These are phyloP conservation scores for Backusella psychrophila DNA, from an alignment of 192 early-diverging fungal genomes.

Conservation along the genomic window DNA sequence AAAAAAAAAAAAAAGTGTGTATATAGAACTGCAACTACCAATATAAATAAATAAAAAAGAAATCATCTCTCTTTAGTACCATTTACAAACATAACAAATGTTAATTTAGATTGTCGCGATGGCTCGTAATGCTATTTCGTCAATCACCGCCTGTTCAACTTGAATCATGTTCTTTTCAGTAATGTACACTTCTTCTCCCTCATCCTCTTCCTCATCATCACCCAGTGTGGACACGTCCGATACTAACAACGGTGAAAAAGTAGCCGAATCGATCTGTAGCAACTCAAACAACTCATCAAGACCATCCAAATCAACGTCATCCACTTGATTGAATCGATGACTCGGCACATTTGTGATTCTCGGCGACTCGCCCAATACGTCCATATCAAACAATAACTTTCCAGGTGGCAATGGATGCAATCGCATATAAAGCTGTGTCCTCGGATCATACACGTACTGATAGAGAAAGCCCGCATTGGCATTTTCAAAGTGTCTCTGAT, in stretches of 20 bases:
- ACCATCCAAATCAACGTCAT: neutral
- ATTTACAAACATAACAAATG: too few relatives aligned
- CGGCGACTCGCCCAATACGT: neutral
- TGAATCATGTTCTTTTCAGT: neutral
- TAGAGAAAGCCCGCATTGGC: neutral
- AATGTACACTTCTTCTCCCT: neutral
- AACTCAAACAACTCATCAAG: neutral
- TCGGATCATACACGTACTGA: neutral
- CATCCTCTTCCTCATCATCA: neutral
- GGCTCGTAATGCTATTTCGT: neutral
- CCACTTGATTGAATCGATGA: neutral
- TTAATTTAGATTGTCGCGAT: too few relatives aligned
- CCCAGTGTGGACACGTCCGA: neutral
- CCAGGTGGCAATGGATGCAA: neutral
- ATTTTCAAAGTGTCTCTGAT: neutral
- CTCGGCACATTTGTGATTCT: neutral
- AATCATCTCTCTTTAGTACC: neutral
- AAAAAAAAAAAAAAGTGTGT: neutral
- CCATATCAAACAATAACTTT: neutral
- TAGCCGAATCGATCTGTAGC: neutral
- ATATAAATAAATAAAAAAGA: neutral
- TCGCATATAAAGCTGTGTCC: neutral
- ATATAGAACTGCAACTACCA: neutral
- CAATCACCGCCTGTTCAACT: neutral
- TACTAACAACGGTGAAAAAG: neutral